phyloP scores from a whole-genome alignment of 2,329 filamentous ascomycete genomes.

The Fusarium anguioides region DNA sequence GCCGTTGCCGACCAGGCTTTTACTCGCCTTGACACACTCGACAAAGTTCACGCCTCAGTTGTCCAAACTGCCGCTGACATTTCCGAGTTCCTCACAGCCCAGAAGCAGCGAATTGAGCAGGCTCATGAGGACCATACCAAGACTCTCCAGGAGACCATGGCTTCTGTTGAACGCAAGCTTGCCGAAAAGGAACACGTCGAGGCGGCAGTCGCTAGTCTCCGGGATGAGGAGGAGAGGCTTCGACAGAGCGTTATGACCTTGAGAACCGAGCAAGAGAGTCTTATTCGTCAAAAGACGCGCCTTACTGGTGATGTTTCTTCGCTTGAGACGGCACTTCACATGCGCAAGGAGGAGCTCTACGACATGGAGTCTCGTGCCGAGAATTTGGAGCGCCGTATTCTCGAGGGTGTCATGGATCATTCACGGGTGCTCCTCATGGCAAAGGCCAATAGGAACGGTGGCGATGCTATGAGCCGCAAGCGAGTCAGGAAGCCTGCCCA shows the following conservation, averaged over 20 bases:
- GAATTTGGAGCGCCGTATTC: constrained; percentile 87
- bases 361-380: constrained; percentile 92
- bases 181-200: constrained; percentile 73
- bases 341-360: constrained; percentile 90
- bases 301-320: constrained; percentile 88
- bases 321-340: constrained; percentile 87
- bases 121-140: constrained; percentile 83
- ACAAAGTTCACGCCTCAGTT: constrained; percentile 90
- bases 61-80: constrained; percentile 86
- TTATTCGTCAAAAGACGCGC: constrained; percentile 81
- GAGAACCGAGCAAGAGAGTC: constrained; percentile 76
- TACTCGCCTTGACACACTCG: constrained; percentile 81
- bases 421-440: constrained; percentile 89
- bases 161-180: constrained; percentile 82
- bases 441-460: constrained; percentile 63
- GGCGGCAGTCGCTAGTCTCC: constrained; percentile 62
- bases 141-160: constrained; percentile 80
- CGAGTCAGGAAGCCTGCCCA: constrained; percentile 58
- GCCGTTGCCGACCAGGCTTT: constrained; percentile 75
- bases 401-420: constrained; percentile 96
- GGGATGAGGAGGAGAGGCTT: constrained; percentile 64
- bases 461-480: constrained; percentile 70
- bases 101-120: constrained; percentile 78
- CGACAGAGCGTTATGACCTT: constrained; percentile 68
- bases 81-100: constrained; percentile 80